Conservation (phyloP, 2,329 filamentous ascomycete species). For the Aureobasidium melanogenum region DNA sequence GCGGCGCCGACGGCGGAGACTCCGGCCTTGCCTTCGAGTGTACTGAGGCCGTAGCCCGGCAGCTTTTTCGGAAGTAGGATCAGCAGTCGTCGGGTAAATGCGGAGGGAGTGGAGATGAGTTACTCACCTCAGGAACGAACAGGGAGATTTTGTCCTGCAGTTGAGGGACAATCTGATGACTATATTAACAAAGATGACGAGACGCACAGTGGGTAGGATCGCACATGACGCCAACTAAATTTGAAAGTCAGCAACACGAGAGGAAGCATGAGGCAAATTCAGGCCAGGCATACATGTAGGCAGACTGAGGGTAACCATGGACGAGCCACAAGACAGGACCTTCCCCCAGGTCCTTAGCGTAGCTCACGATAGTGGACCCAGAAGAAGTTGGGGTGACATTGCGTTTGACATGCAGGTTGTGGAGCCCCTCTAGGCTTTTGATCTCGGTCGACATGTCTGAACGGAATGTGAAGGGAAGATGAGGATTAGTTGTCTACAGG, state of each 20-base stretch:
- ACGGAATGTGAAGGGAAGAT: background rate
- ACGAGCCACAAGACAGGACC: constrained; percentile 34
- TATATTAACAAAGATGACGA: background rate
- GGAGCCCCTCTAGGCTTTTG: constrained; percentile 19
- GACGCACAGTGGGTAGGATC: background rate
- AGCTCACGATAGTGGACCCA: constrained; percentile 25
- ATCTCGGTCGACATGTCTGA: background rate
- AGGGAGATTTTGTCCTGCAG: constrained; percentile 34
- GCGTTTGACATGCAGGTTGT: constrained; percentile 21
- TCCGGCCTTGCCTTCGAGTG: constrained; percentile 22
- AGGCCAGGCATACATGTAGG: constrained; percentile 24
- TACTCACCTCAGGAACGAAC: constrained; percentile 33
- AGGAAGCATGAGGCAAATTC: background rate
- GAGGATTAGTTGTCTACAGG: background rate
- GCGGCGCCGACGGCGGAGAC: constrained; percentile 32
- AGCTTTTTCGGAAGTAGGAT: constrained; percentile 21
- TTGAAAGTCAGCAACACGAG: background rate
- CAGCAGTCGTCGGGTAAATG: background rate
- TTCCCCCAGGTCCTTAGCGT: constrained; percentile 24
- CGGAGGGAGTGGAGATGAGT: background rate
- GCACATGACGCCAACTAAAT: constrained; percentile 22
- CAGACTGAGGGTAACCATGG: constrained; percentile 40
- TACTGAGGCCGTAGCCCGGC: constrained; percentile 39
- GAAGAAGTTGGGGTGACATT: constrained; percentile 21
- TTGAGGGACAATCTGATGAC: constrained; percentile 28